These are phyloP conservation scores for Globisporangium lucens DNA, from an alignment of 352 stramenopile genomes.

Conservation along the genomic window DNA sequence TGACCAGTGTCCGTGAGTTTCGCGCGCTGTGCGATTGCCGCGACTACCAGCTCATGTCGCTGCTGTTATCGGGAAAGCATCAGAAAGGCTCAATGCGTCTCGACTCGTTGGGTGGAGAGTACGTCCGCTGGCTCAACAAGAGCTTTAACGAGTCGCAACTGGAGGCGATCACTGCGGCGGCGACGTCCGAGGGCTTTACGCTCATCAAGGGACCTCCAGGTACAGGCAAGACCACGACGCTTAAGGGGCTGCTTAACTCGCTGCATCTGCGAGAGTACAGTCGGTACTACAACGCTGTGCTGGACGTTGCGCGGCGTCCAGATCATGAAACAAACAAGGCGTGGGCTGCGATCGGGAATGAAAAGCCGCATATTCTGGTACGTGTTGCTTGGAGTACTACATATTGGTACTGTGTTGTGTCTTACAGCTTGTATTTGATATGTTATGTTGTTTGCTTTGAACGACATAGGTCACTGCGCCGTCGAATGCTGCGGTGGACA, in stretches of 20 bases:
- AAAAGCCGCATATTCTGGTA: slow-evolving; percentile 92
- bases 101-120: slow-evolving; percentile 76
- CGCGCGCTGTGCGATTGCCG: slow-evolving; percentile 79
- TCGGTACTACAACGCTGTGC: slow-evolving; percentile 88
- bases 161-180: slow-evolving; percentile 85
- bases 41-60: slow-evolving; percentile 69
- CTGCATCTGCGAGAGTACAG: slow-evolving; percentile 92
- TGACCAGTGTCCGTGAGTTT: slow-evolving; percentile 88
- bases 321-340: slow-evolving; percentile 80
- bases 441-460: neutral
- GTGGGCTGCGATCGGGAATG: slow-evolving; percentile 80
- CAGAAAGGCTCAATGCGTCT: slow-evolving; percentile 70
- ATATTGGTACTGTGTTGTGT: neutral
- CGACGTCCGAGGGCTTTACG: slow-evolving; percentile 88
- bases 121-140: slow-evolving; percentile 74
- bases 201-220: slow-evolving; percentile 90
- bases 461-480: slow-evolving; percentile 77
- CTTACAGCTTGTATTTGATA: neutral
- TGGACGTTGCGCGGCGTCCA: slow-evolving; percentile 75
- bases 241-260: slow-evolving; percentile 91
- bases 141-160: slow-evolving; percentile 90
- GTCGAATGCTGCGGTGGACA: slow-evolving; percentile 95
- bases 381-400: neutral
- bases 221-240: slow-evolving; percentile 91
- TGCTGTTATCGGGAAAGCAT: slow-evolving; percentile 75